A percentile compares a stretch with the other conserved stretches of the same genome.
Evolutionary conservation across 108 stramenopile genomes (phyloP).

Genomic region (Cyclotella baltica): DNA sequence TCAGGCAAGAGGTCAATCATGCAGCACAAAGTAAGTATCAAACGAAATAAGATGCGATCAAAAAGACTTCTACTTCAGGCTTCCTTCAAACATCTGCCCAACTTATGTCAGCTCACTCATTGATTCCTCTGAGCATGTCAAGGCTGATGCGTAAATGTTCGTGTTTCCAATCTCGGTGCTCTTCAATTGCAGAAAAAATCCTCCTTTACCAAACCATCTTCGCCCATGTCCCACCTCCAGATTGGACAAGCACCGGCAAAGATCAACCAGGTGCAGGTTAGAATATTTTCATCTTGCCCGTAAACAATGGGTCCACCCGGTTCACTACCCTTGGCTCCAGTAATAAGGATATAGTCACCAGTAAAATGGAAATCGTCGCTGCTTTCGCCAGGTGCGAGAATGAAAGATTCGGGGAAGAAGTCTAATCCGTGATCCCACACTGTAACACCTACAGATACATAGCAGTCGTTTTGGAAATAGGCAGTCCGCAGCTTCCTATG

Average conservation of each 20-base stretch:
- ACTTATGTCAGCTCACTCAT: too few relatives aligned
- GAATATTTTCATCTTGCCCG: not conserved
- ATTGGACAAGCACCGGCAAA: not conserved
- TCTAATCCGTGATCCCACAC: not conserved
- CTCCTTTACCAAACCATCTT: not conserved
- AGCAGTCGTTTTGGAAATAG: not conserved
- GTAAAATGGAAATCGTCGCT: not conserved
- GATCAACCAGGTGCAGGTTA: not conserved
- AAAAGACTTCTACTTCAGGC: too few relatives aligned
- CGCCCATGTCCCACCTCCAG: not conserved
- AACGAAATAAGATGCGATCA: too few relatives aligned
- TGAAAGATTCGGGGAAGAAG: not conserved
- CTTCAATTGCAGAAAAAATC: not conserved
- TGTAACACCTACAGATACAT: not conserved
- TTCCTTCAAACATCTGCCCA: too few relatives aligned
- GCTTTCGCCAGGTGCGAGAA: not conserved
- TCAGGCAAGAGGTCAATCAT: too few relatives aligned
- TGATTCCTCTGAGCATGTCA: too few relatives aligned
- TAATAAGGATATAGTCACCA: not conserved
- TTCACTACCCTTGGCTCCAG: not conserved
- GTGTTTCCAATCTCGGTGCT: too few relatives aligned
- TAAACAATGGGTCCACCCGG: not conserved
- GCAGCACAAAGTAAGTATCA: too few relatives aligned
- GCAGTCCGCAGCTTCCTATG: not conserved
- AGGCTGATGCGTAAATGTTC: too few relatives aligned